Percentiles rank a stretch among this genome's conserved stretches.
Evolutionary conservation across 2,329 filamentous ascomycete genomes (phyloP).

Genomic region (Incumbomyces delicatus): DNA sequence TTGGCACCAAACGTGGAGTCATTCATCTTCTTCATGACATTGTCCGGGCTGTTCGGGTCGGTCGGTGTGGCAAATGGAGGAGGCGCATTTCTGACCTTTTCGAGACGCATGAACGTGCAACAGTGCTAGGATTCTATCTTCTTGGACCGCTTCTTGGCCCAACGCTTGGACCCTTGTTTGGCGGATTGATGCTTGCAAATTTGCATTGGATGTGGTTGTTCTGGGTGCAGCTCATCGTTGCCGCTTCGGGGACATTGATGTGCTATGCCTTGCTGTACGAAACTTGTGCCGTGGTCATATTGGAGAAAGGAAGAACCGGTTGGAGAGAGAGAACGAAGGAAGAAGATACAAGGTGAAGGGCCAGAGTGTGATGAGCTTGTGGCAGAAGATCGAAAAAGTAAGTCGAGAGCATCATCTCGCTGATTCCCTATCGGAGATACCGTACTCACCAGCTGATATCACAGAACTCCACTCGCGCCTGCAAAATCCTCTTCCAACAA

Average conservation of each 20-base stretch:
- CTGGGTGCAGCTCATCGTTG: constrained; percentile 27
- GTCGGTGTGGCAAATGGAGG: constrained; percentile 11
- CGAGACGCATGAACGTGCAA: constrained; percentile 6
- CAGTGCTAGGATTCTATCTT: constrained; percentile 9
- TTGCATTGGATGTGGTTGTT: constrained; percentile 42
- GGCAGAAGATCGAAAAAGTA: neutral
- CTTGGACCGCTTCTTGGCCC: constrained; percentile 2
- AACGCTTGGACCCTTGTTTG: constrained; percentile 22
- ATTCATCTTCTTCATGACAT: constrained; percentile 23
- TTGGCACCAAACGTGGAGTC: constrained; percentile 25
- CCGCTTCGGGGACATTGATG: constrained; percentile 43
- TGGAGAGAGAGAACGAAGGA: constrained; percentile 29
- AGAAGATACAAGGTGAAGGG: neutral
- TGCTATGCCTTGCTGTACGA: constrained; percentile 51
- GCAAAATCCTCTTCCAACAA: constrained; percentile 2
- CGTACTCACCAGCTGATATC: neutral
- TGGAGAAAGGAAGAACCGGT: constrained; percentile 43
- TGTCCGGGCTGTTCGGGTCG: constrained; percentile 24
- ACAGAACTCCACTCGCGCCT: constrained; percentile 2
- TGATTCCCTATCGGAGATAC: neutral
- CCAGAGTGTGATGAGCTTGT: neutral
- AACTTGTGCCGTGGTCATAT: constrained; percentile 52
- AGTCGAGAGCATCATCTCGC: too few relatives aligned
- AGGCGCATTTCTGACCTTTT: constrained; percentile 10
- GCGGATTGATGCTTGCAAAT: constrained; percentile 38